Conservation (phyloP, 1,139 yeast species). For the Geotrichum cucujoidarum region DNA sequence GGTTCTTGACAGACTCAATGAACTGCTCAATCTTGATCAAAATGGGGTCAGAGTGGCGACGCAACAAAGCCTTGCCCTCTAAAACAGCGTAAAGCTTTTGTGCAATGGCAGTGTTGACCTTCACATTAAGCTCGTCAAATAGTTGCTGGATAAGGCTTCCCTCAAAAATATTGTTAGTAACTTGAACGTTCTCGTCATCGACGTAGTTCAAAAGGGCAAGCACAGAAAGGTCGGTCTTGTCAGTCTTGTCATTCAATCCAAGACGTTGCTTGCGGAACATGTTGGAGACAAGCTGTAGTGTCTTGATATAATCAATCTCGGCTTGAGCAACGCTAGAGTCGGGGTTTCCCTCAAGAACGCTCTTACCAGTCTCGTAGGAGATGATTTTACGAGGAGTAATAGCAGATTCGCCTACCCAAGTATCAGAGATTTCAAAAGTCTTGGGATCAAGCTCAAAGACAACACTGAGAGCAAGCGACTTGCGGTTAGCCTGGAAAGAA, state of each 20-base stretch:
- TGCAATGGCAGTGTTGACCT: slow-evolving; percentile 83
- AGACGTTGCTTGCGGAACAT: slow-evolving; percentile 72
- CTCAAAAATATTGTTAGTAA: slow-evolving; percentile 65
- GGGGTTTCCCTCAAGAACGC: slow-evolving; percentile 25
- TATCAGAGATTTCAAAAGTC: slow-evolving; percentile 67
- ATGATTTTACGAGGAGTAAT: slow-evolving; percentile 46
- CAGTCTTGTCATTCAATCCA: slow-evolving; percentile 28
- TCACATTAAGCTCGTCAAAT: slow-evolving; percentile 70
- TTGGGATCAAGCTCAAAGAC: slow-evolving; percentile 75
- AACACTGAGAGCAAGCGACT: slow-evolving; percentile 67
- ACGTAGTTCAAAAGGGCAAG: slow-evolving; percentile 70
- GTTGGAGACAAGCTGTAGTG: slow-evolving; percentile 60
- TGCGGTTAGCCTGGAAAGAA: slow-evolving; percentile 59
- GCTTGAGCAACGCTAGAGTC: slow-evolving; percentile 36
- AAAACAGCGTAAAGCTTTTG: slow-evolving; percentile 68
- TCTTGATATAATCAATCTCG: slow-evolving; percentile 60
- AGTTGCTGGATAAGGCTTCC: slow-evolving; percentile 54
- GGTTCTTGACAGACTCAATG: slow-evolving; percentile 59
- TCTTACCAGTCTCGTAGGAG: slow-evolving; percentile 35
- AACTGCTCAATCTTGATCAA: slow-evolving; percentile 77
- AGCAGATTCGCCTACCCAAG: slow-evolving; percentile 71
- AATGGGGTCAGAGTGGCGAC: slow-evolving; percentile 85
- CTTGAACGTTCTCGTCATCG: slow-evolving; percentile 77
- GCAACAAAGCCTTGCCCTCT: slow-evolving; percentile 76
- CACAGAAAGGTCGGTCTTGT: slow-evolving; percentile 41